Evolutionary conservation across 2,329 filamentous ascomycete species (phyloP).

Genomic region (Nigrospora oryzae): DNA sequence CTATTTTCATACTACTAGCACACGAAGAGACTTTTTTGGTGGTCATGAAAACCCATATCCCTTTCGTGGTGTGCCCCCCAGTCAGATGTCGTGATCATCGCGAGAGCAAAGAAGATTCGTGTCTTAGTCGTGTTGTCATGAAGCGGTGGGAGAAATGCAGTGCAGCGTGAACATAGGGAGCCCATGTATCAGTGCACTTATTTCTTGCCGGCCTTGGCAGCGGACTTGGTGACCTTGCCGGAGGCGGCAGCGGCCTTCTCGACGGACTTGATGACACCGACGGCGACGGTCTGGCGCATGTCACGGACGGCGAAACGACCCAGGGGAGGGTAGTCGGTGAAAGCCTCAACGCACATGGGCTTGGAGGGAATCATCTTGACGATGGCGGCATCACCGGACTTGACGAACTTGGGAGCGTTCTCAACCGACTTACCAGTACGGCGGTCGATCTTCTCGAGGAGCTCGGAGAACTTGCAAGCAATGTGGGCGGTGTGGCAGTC

Average conservation of each 20-base stretch:
- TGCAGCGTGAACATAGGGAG: background rate
- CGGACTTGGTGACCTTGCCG: conserved; percentile 65
- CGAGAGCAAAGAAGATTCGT: conserved; percentile 26
- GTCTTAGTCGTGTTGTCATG: conserved; percentile 16
- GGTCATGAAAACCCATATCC: conserved; percentile 24
- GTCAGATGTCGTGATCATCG: conserved; percentile 31
- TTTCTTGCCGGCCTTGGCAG: conserved; percentile 69
- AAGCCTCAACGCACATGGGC: conserved; percentile 99
- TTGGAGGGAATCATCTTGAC: conserved; percentile 99
- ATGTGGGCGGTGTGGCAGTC: conserved; percentile 99
- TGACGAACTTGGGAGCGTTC: conserved; percentile 96
- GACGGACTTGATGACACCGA: conserved; percentile 91
- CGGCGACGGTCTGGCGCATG: conserved; percentile 85
- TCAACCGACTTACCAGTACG: conserved; percentile 98
- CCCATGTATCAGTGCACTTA: conserved; percentile 34
- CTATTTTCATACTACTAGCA: conserved; percentile 38
- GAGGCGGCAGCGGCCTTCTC: conserved; percentile 50
- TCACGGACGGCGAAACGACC: conserved; percentile 99
- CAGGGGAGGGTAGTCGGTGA: conserved; percentile 99
- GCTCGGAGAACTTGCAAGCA: conserved; percentile 99
- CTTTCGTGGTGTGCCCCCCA: conserved; percentile 27
- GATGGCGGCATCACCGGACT: conserved; percentile 99
- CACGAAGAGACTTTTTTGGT: conserved; percentile 32
- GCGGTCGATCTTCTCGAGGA: conserved; percentile 99
- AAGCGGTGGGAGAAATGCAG: conserved; percentile 4